Evolutionary conservation across 129 eudicot genomes (phyloP), one percentile per base, ranked within the genome.

Genomic region (Centella asiatica): DNA sequence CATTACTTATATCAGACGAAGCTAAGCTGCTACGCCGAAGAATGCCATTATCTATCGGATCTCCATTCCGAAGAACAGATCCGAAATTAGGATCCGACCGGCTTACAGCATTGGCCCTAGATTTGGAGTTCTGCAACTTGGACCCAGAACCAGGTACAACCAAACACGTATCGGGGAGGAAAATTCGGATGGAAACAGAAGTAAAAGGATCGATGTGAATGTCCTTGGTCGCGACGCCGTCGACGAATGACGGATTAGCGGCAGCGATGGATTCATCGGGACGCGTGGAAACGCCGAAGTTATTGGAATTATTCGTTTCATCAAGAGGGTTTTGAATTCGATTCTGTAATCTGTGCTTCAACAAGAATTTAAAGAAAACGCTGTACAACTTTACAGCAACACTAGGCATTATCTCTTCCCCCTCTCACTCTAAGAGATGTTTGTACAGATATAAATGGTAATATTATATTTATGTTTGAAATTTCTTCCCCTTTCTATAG

Each of bases 141-240:
- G 60, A 8, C 60, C 26, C 78, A 15, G 74, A 24, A 67, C 71
- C 89, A 15, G 48, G 48, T 44, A 17, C 20, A 32, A 39, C 69
- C 11, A 83, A 77, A 69, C 89, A 87, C 10, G 95, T 78, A 4
- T 86, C 94, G 2, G 97, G 97, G 17, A 90, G 84, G 51, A 90
- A 86, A n/a, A 90, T 84, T 1, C 97, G 89, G 29, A 90, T 65
- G 6, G 89, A 77, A 14, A 90, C 77, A 25, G 83, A 83, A 10
- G 94, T 86, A 19, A 74, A 58, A 26, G 97, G 93, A 79, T 90
- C 97, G 62, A 90, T 83, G 48, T 90, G 97, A 10, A 90, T 83
- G 53, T 90, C 94, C 60, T 90, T 90, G 60, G 95, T 90, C 37
- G 97, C 97, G 22, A 90, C 94, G 11, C 89, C 97, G 27, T 86